A percentile compares a stretch with the other conserved stretches of the same genome.
These are phyloP conservation scores for Rhodamnia argentea DNA, from an alignment of 345 rosid species.

Conservation along the genomic window DNA sequence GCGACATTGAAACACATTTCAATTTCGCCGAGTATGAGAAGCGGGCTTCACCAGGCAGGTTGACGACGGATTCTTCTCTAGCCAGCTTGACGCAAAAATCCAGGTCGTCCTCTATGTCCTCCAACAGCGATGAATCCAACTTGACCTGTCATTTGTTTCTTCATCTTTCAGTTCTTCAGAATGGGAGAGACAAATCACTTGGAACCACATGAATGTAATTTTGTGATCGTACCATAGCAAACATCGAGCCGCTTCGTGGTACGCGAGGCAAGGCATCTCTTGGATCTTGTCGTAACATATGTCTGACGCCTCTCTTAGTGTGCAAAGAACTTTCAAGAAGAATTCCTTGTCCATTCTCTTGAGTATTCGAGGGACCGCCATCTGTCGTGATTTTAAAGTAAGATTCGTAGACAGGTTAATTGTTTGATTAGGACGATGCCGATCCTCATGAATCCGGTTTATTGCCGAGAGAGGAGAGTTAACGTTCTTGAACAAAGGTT, in stretches of 20 bases:
- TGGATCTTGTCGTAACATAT: slow-evolving; percentile 32
- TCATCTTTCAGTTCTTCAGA: not conserved
- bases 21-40: not conserved
- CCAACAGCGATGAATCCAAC: not conserved
- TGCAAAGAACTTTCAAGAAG: slow-evolving; percentile 30
- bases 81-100: slow-evolving; percentile 6
- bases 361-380: slow-evolving; percentile 50
- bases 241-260: slow-evolving; percentile 60
- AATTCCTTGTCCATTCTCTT: slow-evolving; percentile 49
- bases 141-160: not conserved
- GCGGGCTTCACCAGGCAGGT: not conserved
- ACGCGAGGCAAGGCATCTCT: slow-evolving; percentile 52
- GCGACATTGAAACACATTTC: not conserved
- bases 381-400: slow-evolving; percentile 18
- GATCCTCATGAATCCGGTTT: not conserved
- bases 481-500: slow-evolving; percentile 23
- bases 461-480: not conserved
- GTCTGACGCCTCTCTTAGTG: slow-evolving; percentile 38
- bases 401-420: not conserved
- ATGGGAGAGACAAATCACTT: not conserved
- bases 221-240: slow-evolving; percentile 32
- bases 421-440: not conserved
- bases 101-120: slow-evolving; percentile 1
- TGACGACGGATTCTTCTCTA: not conserved
- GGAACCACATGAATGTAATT: too few species aligned